Conservation (phyloP, 805 yeast species). For the Metschnikowia corniflorae region DNA sequence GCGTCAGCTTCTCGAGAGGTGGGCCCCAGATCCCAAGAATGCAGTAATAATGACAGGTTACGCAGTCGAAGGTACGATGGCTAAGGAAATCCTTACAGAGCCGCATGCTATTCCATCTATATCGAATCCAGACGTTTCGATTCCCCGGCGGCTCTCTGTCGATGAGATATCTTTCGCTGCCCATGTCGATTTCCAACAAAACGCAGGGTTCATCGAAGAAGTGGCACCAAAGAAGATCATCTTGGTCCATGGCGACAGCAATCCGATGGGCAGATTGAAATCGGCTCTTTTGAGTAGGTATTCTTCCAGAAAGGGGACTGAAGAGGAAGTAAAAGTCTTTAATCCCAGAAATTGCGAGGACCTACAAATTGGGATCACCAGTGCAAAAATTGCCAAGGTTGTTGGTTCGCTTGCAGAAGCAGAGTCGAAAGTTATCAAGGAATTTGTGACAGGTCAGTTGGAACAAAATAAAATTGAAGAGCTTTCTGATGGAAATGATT, state of each 20-base stretch:
- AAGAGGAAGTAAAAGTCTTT: constrained; percentile 83
- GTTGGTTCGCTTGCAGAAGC: constrained; percentile 52
- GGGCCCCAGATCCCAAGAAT: constrained; percentile 97
- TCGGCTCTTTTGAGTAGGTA: constrained; percentile 89
- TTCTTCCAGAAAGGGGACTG: constrained; percentile 75
- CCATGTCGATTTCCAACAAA: constrained; percentile 94
- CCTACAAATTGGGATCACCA: constrained; percentile 71
- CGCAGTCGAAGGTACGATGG: constrained; percentile 98
- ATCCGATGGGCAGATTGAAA: constrained; percentile 97
- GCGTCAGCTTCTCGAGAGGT: constrained; percentile 82
- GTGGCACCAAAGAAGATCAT: constrained; percentile 84
- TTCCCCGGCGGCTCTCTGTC: constrained; percentile 82
- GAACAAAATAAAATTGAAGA: constrained; percentile 36
- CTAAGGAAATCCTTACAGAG: constrained; percentile 80
- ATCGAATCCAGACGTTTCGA: constrained; percentile 72
- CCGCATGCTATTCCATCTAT: constrained; percentile 87
- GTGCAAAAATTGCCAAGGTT: constrained; percentile 76
- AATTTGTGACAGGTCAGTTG: constrained; percentile 59
- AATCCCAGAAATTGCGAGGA: constrained; percentile 91
- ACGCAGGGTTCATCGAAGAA: constrained; percentile 82
- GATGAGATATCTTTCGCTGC: constrained; percentile 99
- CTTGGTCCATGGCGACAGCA: constrained; percentile 94
- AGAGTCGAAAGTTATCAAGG: constrained; percentile 32
- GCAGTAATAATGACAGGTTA: constrained; percentile 90
- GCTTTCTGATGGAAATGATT: constrained; percentile 7